Conservation (phyloP, 2,329 filamentous ascomycete species). For the Pseudocercospora crystallina region DNA sequence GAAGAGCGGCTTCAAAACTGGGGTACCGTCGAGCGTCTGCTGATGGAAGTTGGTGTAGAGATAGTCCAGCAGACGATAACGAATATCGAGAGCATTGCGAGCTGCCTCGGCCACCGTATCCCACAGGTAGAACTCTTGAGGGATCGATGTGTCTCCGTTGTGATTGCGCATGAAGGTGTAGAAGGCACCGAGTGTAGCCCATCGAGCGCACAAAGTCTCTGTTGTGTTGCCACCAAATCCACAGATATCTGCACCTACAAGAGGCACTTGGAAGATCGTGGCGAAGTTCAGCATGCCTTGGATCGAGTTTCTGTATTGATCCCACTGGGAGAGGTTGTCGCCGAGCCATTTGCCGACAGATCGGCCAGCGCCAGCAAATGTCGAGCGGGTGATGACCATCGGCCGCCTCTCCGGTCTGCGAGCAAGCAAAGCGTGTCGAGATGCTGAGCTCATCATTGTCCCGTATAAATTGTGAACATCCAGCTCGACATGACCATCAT, state of each 20-base stretch:
- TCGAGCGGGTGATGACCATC: constrained; percentile 72
- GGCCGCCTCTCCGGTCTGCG: constrained; percentile 65
- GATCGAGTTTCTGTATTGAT: constrained; percentile 44
- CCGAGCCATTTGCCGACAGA: constrained; percentile 61
- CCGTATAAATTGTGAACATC: constrained; percentile 79
- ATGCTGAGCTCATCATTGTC: constrained; percentile 68
- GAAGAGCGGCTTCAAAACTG: constrained; percentile 68
- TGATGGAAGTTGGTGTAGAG: constrained; percentile 69
- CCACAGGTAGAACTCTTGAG: constrained; percentile 74
- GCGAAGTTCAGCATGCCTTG: constrained; percentile 46
- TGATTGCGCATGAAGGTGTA: constrained; percentile 75
- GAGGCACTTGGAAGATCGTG: constrained; percentile 48
- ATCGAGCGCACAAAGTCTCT: constrained; percentile 67
- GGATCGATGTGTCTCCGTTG: constrained; percentile 52
- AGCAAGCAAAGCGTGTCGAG: constrained; percentile 64
- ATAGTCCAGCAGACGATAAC: constrained; percentile 74
- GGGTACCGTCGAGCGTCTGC: constrained; percentile 61
- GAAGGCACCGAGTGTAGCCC: constrained; percentile 73
- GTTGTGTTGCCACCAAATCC: constrained; percentile 69
- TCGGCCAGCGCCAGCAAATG: constrained; percentile 48
- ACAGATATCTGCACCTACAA: constrained; percentile 65
- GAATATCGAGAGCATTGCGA: constrained; percentile 65
- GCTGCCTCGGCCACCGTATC: constrained; percentile 61
- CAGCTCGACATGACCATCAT: constrained; percentile 66
- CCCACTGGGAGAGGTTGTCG: constrained; percentile 48